Evolutionary conservation across 2,329 filamentous ascomycete genomes (phyloP).

Genomic region (Colletotrichum somersetense): DNA sequence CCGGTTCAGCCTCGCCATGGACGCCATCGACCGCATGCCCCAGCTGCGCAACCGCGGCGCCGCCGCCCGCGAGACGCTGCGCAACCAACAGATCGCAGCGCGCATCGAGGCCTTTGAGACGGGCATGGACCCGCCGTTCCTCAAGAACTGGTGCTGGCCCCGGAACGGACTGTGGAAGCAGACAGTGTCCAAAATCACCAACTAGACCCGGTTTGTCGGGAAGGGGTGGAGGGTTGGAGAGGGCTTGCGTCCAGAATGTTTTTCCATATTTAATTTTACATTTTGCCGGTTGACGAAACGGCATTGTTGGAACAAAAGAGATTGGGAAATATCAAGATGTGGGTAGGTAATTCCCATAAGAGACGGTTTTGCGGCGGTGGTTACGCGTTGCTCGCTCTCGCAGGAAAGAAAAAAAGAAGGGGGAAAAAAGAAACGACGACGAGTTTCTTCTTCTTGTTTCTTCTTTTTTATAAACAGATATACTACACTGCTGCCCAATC

Average conservation of each 20-base stretch:
- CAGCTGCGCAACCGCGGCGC: conserved; percentile 73
- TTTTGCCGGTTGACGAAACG: neutral
- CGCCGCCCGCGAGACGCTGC: conserved; percentile 71
- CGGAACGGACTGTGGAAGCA: conserved; percentile 56
- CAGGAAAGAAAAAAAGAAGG: neutral
- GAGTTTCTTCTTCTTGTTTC: neutral
- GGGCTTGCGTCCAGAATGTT: too few species aligned
- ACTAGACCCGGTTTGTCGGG: conserved; percentile 11
- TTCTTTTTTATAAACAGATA: neutral
- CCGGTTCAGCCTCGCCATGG: conserved; percentile 81
- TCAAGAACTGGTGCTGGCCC: conserved; percentile 77
- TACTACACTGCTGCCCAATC: neutral
- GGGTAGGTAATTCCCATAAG: neutral
- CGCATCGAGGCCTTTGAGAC: conserved; percentile 75
- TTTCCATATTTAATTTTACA: neutral
- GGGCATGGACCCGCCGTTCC: conserved; percentile 76
- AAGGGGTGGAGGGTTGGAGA: neutral
- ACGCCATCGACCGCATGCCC: conserved; percentile 78
- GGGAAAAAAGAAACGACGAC: neutral
- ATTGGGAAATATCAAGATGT: neutral
- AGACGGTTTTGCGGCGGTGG: neutral
- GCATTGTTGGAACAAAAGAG: neutral
- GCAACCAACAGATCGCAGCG: conserved; percentile 74
- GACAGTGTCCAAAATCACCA: conserved; percentile 37
- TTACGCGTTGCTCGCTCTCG: neutral